A percentile compares a stretch with the other conserved stretches of the same genome.
These are phyloP conservation scores for Eucalyptus victrix DNA, from an alignment of 345 rosid genomes.

Conservation along the genomic window DNA sequence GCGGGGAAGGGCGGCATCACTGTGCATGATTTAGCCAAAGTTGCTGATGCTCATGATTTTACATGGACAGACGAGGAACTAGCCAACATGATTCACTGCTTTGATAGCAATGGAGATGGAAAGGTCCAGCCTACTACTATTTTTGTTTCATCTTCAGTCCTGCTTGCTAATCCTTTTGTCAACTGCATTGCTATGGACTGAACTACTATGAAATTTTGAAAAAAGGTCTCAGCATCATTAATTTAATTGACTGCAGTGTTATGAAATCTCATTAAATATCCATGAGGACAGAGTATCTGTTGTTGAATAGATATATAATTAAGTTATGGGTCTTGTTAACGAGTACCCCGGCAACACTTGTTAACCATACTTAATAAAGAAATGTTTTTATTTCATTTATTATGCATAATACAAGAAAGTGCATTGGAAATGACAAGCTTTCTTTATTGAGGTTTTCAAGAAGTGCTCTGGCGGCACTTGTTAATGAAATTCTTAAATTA, in stretches of 20 bases:
- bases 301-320: not conserved
- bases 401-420: not conserved
- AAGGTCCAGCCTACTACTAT: conserved; percentile 25
- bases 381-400: not conserved
- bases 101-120: conserved; percentile 54
- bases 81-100: conserved; percentile 64
- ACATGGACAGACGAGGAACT: conserved; percentile 63
- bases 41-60: conserved; percentile 64
- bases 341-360: not conserved
- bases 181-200: not conserved
- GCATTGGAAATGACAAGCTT: not conserved
- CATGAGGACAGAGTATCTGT: not conserved
- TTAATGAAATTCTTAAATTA: not conserved
- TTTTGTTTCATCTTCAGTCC: not conserved
- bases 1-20: conserved; percentile 53
- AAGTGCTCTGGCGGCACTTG: not conserved
- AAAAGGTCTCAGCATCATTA: not conserved
- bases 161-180: not conserved
- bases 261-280: not conserved
- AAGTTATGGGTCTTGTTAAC: not conserved
- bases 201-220: not conserved
- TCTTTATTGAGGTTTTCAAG: not conserved
- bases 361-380: not conserved
- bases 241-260: not conserved
- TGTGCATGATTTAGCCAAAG: conserved; percentile 37